Conservation (phyloP, 2,329 filamentous ascomycete genomes). For the Botryotinia globosa region DNA sequence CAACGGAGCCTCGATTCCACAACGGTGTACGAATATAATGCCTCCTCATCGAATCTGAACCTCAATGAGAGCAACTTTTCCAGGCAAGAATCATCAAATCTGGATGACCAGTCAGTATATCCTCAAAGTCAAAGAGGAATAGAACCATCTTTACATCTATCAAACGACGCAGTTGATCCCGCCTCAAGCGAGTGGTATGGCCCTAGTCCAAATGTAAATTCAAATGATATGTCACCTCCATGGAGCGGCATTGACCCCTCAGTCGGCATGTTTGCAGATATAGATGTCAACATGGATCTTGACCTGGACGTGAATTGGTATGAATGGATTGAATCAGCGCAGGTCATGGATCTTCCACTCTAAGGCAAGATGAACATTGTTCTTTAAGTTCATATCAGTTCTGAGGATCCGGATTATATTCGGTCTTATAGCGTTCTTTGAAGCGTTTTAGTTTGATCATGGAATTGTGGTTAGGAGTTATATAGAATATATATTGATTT, state of each 20-base stretch:
- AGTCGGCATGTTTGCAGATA: conserved; percentile 29
- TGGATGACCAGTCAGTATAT: conserved; percentile 8
- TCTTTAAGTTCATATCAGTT: neutral
- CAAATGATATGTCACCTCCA: conserved; percentile 31
- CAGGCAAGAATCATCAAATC: conserved; percentile 8
- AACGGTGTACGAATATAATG: neutral
- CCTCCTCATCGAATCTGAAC: neutral
- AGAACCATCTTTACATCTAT: neutral
- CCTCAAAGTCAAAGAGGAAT: conserved; percentile 4
- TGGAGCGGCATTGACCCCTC: conserved; percentile 32
- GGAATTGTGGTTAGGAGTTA: neutral
- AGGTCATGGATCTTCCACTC: conserved; percentile 24
- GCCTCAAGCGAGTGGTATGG: neutral
- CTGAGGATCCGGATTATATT: neutral
- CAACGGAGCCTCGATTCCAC: neutral
- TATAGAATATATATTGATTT: neutral
- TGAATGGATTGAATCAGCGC: conserved; percentile 42
- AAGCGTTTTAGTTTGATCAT: neutral
- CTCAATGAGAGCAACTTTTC: conserved; percentile 1
- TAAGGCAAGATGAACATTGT: neutral
- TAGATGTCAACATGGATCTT: conserved; percentile 36
- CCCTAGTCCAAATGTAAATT: conserved; percentile 24
- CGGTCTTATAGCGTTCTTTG: neutral
- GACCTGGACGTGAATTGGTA: conserved; percentile 41
- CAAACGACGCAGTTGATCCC: conserved; percentile 13